phyloP scores from a whole-genome alignment of 768 basidiomycete genomes.

The Naganishia vishniacii region DNA sequence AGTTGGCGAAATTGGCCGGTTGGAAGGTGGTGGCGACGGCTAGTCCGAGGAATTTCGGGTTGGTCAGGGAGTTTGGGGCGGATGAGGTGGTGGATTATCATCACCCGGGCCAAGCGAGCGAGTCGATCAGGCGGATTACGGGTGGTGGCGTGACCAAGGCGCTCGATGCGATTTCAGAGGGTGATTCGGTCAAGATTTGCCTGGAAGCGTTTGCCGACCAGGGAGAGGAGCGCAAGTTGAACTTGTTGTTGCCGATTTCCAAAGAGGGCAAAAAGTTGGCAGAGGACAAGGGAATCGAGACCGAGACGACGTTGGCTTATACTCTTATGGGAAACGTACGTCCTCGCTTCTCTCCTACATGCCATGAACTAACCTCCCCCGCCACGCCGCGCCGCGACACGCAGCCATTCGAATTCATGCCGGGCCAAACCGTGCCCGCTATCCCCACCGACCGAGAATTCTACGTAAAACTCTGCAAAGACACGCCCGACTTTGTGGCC shows the following conservation, averaged over 20 bases:
- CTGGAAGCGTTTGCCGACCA: constrained; percentile 29
- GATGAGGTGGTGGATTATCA: constrained; percentile 52
- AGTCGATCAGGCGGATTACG: constrained; percentile 37
- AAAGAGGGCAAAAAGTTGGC: constrained; percentile 29
- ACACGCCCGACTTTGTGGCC: constrained; percentile 29
- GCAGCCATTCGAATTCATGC: constrained; percentile 38
- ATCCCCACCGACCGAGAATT: constrained; percentile 31
- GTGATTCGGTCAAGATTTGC: constrained; percentile 31
- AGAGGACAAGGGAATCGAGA: constrained; percentile 30
- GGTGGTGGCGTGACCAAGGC: constrained; percentile 30
- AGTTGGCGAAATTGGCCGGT: constrained; percentile 45
- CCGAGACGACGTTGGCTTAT: constrained; percentile 35
- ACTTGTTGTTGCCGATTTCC: constrained; percentile 25
- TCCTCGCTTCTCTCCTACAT: no score
- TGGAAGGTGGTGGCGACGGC: constrained; percentile 48
- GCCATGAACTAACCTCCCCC: not conserved
- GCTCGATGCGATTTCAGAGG: constrained; percentile 36
- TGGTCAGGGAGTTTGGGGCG: constrained; percentile 50
- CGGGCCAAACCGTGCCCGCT: constrained; percentile 29
- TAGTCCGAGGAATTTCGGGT: constrained; percentile 49
- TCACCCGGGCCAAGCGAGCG: constrained; percentile 31
- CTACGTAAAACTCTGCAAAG: constrained; percentile 24
- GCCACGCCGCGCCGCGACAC: not conserved
- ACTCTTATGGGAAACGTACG: constrained; percentile 36
- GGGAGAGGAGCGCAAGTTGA: constrained; percentile 31